Conservation (phyloP, 495 filamentous ascomycete genomes). For the Margaritispora aquatica region DNA sequence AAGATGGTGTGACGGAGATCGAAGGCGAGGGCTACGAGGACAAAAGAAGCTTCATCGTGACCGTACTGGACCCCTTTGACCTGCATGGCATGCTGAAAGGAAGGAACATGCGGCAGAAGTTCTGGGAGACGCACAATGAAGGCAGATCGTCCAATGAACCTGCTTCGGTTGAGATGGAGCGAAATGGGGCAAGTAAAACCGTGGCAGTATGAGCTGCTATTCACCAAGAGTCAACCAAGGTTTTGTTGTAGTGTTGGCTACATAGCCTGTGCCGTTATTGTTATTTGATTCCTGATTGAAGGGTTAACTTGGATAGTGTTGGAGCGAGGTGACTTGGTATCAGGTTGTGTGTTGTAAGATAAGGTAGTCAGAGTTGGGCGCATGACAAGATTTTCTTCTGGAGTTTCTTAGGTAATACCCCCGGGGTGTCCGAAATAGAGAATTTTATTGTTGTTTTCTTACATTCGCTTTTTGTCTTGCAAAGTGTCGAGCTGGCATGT, state of each 20-base stretch:
- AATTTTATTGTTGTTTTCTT: too few species aligned
- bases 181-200: not conserved
- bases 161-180: not conserved
- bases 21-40: conserved; percentile 59
- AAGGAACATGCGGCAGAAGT: conserved; percentile 32
- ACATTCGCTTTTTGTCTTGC: too few species aligned
- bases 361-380: not conserved
- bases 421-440: not conserved
- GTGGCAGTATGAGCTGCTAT: not conserved
- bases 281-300: too few species aligned
- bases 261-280: too few species aligned
- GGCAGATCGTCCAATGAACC: not conserved
- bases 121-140: conserved; percentile 21
- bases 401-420: not conserved
- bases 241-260: too few species aligned
- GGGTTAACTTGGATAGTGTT: too few species aligned
- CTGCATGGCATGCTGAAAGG: conserved; percentile 49
- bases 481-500: too few species aligned
- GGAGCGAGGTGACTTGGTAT: not conserved
- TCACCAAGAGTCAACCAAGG: not conserved
- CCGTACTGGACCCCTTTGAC: conserved; percentile 64
- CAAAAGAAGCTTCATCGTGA: conserved; percentile 41
- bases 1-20: conserved; percentile 61
- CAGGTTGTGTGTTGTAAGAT: not conserved
- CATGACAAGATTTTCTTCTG: not conserved